These are phyloP conservation scores for Psidium guajava DNA, from an alignment of 345 rosid genomes.

Conservation along the genomic window DNA sequence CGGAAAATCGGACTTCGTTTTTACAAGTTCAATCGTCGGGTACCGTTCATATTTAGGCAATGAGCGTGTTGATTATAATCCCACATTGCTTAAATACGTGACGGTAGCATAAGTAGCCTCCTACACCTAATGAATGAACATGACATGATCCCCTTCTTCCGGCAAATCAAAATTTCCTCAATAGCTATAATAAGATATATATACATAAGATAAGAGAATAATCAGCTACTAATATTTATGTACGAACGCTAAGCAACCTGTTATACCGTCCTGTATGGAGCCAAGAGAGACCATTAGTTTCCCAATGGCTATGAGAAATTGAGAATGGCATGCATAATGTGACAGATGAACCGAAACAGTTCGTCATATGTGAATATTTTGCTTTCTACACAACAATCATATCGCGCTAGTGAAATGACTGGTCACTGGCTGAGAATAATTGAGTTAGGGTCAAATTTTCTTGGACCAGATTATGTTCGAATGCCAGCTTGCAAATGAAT, in stretches of 20 bases:
- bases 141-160: background rate
- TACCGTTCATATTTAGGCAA: background rate
- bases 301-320: too few species aligned
- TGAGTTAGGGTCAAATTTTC: background rate
- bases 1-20: background rate
- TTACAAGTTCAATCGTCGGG: background rate
- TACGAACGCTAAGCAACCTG: background rate
- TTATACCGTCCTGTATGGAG: background rate
- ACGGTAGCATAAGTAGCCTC: background rate
- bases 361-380: too few species aligned
- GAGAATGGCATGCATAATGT: too few species aligned
- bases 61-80: background rate
- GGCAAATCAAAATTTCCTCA: background rate
- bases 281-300: background rate
- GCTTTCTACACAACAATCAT: background rate
- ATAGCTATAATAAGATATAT: background rate
- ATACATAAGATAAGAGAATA: background rate
- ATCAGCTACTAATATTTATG: background rate
- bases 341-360: too few species aligned
- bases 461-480: background rate
- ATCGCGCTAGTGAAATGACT: background rate
- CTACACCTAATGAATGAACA: background rate
- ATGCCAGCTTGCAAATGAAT: background rate
- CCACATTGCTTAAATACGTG: background rate
- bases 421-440: background rate